Conservation (phyloP, 2,329 filamentous ascomycete species). For the Claviceps humidiphila region DNA sequence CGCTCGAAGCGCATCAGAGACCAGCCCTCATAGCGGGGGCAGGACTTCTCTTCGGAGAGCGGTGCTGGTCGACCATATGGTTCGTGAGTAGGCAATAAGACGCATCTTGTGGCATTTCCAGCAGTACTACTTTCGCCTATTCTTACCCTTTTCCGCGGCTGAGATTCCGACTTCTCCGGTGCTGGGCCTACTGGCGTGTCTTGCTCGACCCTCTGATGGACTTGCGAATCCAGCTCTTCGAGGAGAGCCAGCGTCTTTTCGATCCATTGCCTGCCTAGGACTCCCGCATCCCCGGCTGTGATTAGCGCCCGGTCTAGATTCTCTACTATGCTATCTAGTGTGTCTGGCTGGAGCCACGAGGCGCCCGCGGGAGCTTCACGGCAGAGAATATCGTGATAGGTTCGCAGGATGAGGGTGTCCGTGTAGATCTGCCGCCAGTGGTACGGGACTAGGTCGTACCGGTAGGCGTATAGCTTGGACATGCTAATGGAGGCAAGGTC, state of each 20-base stretch:
- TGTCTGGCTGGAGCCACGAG: slow-evolving; percentile 6
- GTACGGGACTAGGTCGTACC: slow-evolving; percentile 50
- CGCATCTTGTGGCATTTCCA: too few species aligned
- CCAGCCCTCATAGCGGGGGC: slow-evolving; percentile 23
- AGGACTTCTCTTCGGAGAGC: slow-evolving; percentile 12
- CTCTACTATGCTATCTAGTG: slow-evolving; percentile 45
- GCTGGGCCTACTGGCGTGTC: too few species aligned
- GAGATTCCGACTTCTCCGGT: background rate
- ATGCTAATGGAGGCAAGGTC: slow-evolving; percentile 47
- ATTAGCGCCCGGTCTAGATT: slow-evolving; percentile 66
- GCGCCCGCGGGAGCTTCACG: background rate
- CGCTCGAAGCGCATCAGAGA: slow-evolving; percentile 47
- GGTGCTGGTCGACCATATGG: slow-evolving; percentile 14
- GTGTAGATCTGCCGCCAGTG: slow-evolving; percentile 62
- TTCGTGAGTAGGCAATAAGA: slow-evolving; percentile 16
- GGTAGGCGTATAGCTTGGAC: slow-evolving; percentile 55
- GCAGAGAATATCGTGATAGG: slow-evolving; percentile 24
- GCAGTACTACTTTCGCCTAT: too few species aligned
- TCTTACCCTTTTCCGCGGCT: slow-evolving; percentile 10
- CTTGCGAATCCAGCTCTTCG: slow-evolving; percentile 14
- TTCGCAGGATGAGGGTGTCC: slow-evolving; percentile 54
- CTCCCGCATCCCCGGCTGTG: slow-evolving; percentile 51
- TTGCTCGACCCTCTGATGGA: background rate
- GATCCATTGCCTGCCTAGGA: slow-evolving; percentile 37
- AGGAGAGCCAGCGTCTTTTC: slow-evolving; percentile 36